Conservation (phyloP, 257 asterid species). For the Paraleonurus japonicus region DNA sequence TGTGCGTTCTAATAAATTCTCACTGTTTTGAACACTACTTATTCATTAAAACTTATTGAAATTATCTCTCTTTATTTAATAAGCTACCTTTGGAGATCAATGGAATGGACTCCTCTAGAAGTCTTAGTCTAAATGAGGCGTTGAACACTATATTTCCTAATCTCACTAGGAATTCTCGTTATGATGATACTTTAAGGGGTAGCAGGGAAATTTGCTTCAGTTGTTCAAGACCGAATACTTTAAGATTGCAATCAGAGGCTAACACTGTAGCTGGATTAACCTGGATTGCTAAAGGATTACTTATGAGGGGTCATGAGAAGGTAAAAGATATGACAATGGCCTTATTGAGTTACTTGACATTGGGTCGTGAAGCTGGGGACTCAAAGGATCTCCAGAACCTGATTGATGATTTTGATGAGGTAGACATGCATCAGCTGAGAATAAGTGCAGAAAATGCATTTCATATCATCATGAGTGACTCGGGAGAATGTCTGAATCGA, state of each 20-base stretch:
- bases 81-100: slow-evolving; percentile 61
- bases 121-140: slow-evolving; percentile 54
- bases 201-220: slow-evolving; percentile 37
- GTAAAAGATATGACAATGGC: slow-evolving; percentile 65
- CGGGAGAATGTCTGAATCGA: too few species aligned
- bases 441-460: slow-evolving; percentile 85
- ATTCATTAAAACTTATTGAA: neutral
- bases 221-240: slow-evolving; percentile 37
- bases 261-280: slow-evolving; percentile 68
- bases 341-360: slow-evolving; percentile 55
- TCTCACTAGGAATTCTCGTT: slow-evolving; percentile 36
- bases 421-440: slow-evolving; percentile 48
- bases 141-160: slow-evolving; percentile 49
- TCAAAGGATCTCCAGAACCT: too few species aligned
- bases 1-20: neutral
- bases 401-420: slow-evolving; percentile 43
- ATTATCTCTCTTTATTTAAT: slow-evolving; percentile 37
- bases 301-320: slow-evolving; percentile 94
- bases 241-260: slow-evolving; percentile 34
- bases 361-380: slow-evolving; percentile 38
- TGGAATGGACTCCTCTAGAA: slow-evolving; percentile 34
- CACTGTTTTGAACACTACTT: neutral
- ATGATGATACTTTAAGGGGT: slow-evolving; percentile 31
- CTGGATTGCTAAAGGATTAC: slow-evolving; percentile 93
- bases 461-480: slow-evolving; percentile 73